phyloP scores from a whole-genome alignment of 2,329 filamentous ascomycete genomes.

The Fusarium nematophilum region DNA sequence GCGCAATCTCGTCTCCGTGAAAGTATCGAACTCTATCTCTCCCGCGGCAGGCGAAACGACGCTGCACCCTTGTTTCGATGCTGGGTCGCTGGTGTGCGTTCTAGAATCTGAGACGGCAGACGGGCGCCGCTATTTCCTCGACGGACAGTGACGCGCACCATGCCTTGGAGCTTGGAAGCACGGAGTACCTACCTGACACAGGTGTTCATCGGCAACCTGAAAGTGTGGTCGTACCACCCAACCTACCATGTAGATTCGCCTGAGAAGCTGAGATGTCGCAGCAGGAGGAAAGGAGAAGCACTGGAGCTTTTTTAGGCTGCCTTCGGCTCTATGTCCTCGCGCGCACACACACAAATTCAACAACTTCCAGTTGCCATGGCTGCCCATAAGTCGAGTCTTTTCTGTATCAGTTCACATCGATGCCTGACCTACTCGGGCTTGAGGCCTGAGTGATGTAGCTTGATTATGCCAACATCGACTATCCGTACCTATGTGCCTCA shows the following conservation, averaged over 20 bases:
- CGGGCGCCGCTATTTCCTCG: conserved; percentile 1
- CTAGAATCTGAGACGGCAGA: conserved; percentile 10
- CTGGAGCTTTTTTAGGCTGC: not conserved
- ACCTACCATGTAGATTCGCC: not conserved
- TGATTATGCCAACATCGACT: too few species aligned
- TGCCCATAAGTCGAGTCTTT: too few species aligned
- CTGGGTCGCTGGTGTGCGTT: not conserved
- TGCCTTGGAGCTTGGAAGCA: too few species aligned
- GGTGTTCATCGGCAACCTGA: too few species aligned
- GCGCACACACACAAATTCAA: too few species aligned
- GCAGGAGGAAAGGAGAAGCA: not conserved
- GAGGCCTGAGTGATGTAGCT: too few species aligned
- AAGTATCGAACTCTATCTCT: conserved; percentile 17
- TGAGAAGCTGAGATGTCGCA: not conserved
- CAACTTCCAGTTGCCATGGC: too few species aligned
- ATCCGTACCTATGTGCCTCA: too few species aligned
- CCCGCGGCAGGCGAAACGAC: not conserved
- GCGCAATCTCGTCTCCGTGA: conserved; percentile 32
- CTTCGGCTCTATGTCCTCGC: not conserved
- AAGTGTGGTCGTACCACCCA: not conserved
- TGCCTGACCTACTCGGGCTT: too few species aligned
- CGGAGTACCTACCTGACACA: too few species aligned
- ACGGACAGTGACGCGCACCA: not conserved
- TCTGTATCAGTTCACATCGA: too few species aligned
- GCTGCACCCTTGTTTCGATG: conserved; percentile 6